Conservation (phyloP, 1,284 basidiomycete genomes). For the Erythrobasidium hasegawianum region DNA sequence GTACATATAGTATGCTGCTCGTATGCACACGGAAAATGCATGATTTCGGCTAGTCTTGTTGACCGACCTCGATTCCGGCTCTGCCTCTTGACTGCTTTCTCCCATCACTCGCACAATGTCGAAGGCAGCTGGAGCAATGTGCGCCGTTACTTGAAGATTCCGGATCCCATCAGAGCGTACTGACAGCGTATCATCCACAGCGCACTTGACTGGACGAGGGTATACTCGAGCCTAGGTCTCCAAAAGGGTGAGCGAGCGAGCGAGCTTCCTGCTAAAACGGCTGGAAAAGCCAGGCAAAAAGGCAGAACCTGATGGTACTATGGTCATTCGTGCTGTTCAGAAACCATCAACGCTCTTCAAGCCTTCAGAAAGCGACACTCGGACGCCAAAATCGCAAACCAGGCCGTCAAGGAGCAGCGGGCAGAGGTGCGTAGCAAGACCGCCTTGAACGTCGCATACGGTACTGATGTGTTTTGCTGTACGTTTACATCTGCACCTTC, state of each 20-base stretch:
- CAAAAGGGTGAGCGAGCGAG: conserved; percentile 67
- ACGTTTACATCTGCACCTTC: background rate
- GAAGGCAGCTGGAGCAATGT: conserved; percentile 33
- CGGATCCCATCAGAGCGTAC: too few species aligned
- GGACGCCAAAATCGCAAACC: conserved; percentile 75
- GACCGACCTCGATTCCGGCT: too few species aligned
- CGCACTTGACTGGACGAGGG: conserved; percentile 71
- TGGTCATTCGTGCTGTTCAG: conserved; percentile 51
- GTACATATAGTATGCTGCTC: too few species aligned
- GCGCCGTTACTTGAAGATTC: background rate
- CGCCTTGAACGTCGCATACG: background rate
- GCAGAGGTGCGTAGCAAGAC: conserved; percentile 57
- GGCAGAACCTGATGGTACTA: conserved; percentile 8
- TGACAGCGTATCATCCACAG: background rate
- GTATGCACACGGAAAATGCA: too few species aligned
- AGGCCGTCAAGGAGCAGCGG: conserved; percentile 66
- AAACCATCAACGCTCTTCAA: conserved; percentile 81
- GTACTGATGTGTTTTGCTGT: conserved; percentile 6
- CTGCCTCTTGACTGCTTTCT: too few species aligned
- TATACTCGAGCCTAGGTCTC: conserved; percentile 83
- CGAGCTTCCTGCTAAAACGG: background rate
- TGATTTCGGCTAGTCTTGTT: too few species aligned
- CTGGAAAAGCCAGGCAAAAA: background rate
- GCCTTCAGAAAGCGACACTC: conserved; percentile 94
- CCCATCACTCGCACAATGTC: conserved; percentile 13